Percentiles rank a stretch among this genome's conserved stretches.
Conservation (phyloP, 306 rosid species). For the Prunus davidiana region DNA sequence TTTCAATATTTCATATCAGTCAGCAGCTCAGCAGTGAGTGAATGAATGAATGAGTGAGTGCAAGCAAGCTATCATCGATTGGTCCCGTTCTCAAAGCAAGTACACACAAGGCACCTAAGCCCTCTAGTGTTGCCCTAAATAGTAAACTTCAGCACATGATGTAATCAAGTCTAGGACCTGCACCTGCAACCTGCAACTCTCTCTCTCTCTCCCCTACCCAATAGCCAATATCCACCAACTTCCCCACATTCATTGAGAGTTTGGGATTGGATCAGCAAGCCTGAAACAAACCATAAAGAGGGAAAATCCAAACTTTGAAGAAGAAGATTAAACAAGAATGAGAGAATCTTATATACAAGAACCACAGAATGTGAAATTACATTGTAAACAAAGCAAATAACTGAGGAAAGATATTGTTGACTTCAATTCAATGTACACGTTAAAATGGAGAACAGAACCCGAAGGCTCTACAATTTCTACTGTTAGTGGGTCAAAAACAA, state of each 20-base stretch:
- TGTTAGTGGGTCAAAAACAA: conserved; percentile 42
- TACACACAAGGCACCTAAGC: conserved; percentile 18
- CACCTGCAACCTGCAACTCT: conserved; percentile 7
- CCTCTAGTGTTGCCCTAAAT: conserved; percentile 35
- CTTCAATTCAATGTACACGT: conserved; percentile 46
- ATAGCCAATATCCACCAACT: too few relatives aligned
- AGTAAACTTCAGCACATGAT: conserved; percentile 25
- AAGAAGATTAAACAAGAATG: neutral
- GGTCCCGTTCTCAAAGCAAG: conserved; percentile 36
- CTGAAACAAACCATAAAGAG: neutral
- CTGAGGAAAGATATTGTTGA: conserved; percentile 24
- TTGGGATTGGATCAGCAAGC: neutral
- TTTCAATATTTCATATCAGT: conserved; percentile 37
- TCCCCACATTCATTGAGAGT: neutral
- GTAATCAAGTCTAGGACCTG: neutral
- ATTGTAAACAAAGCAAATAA: neutral
- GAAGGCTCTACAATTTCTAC: conserved; percentile 37
- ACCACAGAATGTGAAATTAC: neutral
- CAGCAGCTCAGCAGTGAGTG: conserved; percentile 8
- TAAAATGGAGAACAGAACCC: conserved; percentile 22
- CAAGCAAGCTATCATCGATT: conserved; percentile 16
- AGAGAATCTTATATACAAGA: neutral
- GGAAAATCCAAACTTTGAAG: neutral
- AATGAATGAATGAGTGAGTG: conserved; percentile 30
- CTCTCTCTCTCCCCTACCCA: neutral